Evolutionary conservation across 805 yeast species (phyloP).

Genomic region (Candida hungchunana): DNA sequence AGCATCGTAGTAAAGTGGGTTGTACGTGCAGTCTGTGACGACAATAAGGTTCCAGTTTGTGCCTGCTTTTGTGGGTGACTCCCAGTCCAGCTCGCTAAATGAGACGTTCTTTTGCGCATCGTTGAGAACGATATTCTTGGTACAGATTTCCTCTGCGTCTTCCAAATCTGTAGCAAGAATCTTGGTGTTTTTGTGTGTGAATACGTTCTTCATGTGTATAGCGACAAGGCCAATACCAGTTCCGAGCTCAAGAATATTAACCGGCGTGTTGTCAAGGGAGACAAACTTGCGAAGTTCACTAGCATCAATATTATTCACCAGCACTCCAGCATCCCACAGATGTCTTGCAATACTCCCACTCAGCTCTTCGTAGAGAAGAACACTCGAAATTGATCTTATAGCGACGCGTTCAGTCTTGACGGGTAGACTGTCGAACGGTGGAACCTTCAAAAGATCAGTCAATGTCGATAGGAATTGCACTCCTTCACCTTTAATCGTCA

Average conservation of each 20-base stretch:
- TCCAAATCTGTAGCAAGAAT: conserved; percentile 34
- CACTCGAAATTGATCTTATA: conserved; percentile 11
- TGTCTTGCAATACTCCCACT: conserved; percentile 40
- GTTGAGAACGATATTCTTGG: conserved; percentile 27
- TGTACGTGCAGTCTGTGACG: conserved; percentile 40
- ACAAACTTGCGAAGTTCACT: conserved; percentile 11
- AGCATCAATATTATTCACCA: conserved; percentile 14
- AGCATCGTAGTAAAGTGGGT: conserved; percentile 35
- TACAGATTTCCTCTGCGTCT: conserved; percentile 35
- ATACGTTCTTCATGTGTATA: conserved; percentile 25
- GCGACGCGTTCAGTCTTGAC: conserved; percentile 20
- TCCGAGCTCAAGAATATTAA: conserved; percentile 35
- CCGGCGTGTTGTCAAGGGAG: not conserved
- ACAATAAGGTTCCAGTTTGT: conserved; percentile 34
- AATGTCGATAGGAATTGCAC: conserved; percentile 14
- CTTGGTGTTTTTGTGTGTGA: conserved; percentile 14
- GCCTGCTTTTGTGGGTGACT: conserved; percentile 12
- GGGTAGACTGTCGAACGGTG: conserved; percentile 11
- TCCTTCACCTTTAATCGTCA: not conserved
- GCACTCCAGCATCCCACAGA: conserved; percentile 39
- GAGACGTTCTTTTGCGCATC: conserved; percentile 6
- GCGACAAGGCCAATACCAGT: conserved; percentile 41
- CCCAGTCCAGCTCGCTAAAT: conserved; percentile 37
- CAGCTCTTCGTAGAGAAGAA: conserved; percentile 31
- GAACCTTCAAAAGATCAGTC: conserved; percentile 19